Percentiles rank a stretch among this genome's conserved stretches.
Conservation (phyloP, 805 yeast genomes). For the Zygosaccharomyces gambellarensis region DNA sequence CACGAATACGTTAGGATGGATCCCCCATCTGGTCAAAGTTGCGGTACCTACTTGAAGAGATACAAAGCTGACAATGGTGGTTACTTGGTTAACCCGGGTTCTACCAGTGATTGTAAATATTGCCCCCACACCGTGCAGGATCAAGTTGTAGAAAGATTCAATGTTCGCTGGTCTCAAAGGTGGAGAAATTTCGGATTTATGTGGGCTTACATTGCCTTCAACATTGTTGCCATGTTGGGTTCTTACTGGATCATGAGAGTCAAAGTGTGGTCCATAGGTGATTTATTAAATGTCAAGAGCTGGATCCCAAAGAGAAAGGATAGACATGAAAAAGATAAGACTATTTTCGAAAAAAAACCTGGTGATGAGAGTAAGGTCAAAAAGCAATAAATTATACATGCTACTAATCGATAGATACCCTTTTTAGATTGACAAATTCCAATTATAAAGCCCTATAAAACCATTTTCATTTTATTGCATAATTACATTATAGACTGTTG, state of each 20-base stretch:
- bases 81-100: conserved; percentile 39
- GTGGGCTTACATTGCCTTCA: conserved; percentile 41
- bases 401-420: neutral
- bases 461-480: too few relatives aligned
- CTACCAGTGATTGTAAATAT: conserved; percentile 53
- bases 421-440: neutral
- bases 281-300: conserved; percentile 37
- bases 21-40: conserved; percentile 46
- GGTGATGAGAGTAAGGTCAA: conserved; percentile 38
- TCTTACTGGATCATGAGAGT: conserved; percentile 38
- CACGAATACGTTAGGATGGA: conserved; percentile 38
- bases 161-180: conserved; percentile 42
- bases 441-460: too few relatives aligned
- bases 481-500: too few relatives aligned
- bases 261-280: conserved; percentile 34
- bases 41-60: conserved; percentile 41
- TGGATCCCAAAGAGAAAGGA: conserved; percentile 41
- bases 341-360: conserved; percentile 38
- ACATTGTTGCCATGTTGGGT: conserved; percentile 37
- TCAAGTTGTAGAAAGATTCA: conserved; percentile 46
- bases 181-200: conserved; percentile 66
- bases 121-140: conserved; percentile 59
- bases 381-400: conserved; percentile 8
- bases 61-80: conserved; percentile 40
- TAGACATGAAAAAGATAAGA: conserved; percentile 45